phyloP scores from a whole-genome alignment of 768 basidiomycete genomes.

The Termitomyces sp. region DNA sequence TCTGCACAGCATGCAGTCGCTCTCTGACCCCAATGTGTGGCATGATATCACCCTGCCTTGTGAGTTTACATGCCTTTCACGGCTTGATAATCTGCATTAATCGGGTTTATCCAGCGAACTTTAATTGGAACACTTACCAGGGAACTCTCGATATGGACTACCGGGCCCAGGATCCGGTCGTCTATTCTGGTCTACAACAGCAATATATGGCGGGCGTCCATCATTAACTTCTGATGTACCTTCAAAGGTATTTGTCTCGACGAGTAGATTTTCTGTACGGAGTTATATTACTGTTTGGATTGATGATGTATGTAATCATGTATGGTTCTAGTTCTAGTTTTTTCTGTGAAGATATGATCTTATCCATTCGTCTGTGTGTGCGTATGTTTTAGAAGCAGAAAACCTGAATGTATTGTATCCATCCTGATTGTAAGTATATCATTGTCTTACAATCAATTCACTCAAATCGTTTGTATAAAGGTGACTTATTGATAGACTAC shows the following conservation, averaged over 20 bases:
- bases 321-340: neutral
- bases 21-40: constrained; percentile 51
- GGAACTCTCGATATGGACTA: constrained; percentile 33
- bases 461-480: neutral
- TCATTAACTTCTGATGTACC: constrained; percentile 3
- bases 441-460: neutral
- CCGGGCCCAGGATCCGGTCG: constrained; percentile 13
- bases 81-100: neutral
- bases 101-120: constrained; percentile 20
- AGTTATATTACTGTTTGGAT: neutral
- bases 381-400: neutral
- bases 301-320: neutral
- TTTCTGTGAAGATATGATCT: neutral
- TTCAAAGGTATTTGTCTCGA: neutral
- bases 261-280: neutral
- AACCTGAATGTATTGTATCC: neutral
- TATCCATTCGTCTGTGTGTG: neutral
- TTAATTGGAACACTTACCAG: constrained; percentile 36
- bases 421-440: neutral
- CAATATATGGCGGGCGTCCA: constrained; percentile 25
- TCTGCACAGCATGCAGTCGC: constrained; percentile 54
- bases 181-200: constrained; percentile 17
- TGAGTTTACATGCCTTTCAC: constrained; percentile 22
- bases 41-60: constrained; percentile 51
- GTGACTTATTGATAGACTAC: neutral